These are phyloP conservation scores for Claviceps sp. DNA, from an alignment of 2,329 filamentous ascomycete genomes.

Conservation along the genomic window DNA sequence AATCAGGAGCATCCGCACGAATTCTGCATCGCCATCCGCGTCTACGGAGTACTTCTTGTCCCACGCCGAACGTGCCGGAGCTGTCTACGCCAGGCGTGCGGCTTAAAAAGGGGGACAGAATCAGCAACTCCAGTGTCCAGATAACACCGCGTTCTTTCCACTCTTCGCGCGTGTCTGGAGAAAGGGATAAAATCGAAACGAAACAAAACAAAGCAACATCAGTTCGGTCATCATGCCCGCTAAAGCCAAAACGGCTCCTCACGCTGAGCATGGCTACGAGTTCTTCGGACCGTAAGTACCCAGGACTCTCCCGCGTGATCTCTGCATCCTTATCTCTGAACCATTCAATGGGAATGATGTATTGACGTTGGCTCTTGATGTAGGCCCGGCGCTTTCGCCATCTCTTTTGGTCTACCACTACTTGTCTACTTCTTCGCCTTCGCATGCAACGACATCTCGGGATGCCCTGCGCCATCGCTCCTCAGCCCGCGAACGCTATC, in stretches of 20 bases:
- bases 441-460: slow-evolving; percentile 81
- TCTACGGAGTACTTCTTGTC: not conserved
- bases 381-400: slow-evolving; percentile 62
- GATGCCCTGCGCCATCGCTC: slow-evolving; percentile 76
- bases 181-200: not conserved
- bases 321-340: not conserved
- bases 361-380: not conserved
- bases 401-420: slow-evolving; percentile 69
- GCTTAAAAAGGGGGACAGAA: not conserved
- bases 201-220: not conserved
- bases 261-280: slow-evolving; percentile 32
- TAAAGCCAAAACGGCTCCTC: slow-evolving; percentile 14
- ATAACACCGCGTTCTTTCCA: not conserved
- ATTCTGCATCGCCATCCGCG: not conserved
- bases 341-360: not conserved
- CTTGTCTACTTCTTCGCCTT: slow-evolving; percentile 71
- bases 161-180: not conserved
- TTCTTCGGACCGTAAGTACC: slow-evolving; percentile 36
- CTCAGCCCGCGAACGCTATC: slow-evolving; percentile 59
- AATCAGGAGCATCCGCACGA: not conserved
- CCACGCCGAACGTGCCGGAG: not conserved
- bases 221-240: slow-evolving; percentile 17
- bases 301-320: not conserved
- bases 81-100: not conserved
- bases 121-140: not conserved